Base-by-base conservation (phyloP, 306 rosid species). In the Dryas drummondii region DNA sequence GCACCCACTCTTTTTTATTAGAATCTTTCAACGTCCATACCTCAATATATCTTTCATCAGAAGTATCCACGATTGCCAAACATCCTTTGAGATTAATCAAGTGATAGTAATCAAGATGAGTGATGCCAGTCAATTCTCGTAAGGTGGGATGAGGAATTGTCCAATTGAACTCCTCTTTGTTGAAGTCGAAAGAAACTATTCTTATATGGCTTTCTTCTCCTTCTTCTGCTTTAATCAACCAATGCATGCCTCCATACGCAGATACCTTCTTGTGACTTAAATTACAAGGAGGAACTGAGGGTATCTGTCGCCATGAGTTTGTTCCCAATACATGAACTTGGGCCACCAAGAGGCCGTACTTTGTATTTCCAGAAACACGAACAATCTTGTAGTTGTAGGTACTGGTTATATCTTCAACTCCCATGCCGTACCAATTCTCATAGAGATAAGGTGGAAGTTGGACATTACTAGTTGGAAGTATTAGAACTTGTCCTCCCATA, bases 11-110 rank as follows among this genome's bases (percentile, higher is more conserved):
- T 10, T 32, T 59, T 6, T 27, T 27, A 3, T 10, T 16, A 50
- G 11, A 10, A 27, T 59, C 12, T 26, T 59, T 59, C 42, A 59
- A 32, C 42, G 27, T 7, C 65, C 65, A 11, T 27, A 59, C 5
- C 3, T 59, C 4, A 59, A 4, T 4, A 0, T 4, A 27, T 10
- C 1, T 5, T 8, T 27, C 0, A 1, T 0, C 1, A 26, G 1
- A 60, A 1, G 22, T 6, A 19, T 56, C 13, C 17, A 27, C 4
- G 3, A 60, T 13, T 0, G 45, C 44, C 65, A 60, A 12, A 12
- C n/a, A 59, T 4, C 65, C 42, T 56, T 12, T 56, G 32, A 56
- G 27, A 56, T n/a, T 19, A 19, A 56, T 10, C 61, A 56, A 56
- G 19, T 17, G 37, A 3, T 17, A 7, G 6, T 7, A 8, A 5